Percentiles rank a stretch among this genome's conserved stretches.
Conservation (phyloP, 495 filamentous ascomycete genomes). For the Apodospora peruviana region DNA sequence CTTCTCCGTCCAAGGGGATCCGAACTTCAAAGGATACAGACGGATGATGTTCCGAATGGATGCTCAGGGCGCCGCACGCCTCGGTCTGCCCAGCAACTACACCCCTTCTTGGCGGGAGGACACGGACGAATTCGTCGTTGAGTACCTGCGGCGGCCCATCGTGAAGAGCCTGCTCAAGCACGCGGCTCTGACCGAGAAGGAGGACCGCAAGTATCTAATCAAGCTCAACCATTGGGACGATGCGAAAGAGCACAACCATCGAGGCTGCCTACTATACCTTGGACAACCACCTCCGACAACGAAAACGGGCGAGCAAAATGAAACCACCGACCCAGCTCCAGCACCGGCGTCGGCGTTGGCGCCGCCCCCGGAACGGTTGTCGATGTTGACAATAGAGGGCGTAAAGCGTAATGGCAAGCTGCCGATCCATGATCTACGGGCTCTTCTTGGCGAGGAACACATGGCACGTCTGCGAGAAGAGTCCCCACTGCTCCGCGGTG, state of each 20-base stretch:
- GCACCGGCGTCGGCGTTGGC: not conserved
- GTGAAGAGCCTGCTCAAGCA: slow-evolving; percentile 33
- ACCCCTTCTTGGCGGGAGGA: slow-evolving; percentile 55
- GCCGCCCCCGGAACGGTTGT: slow-evolving; percentile 12
- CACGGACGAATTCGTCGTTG: slow-evolving; percentile 58
- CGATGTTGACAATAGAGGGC: slow-evolving; percentile 25
- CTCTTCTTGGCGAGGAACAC: slow-evolving; percentile 34
- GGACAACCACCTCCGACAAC: slow-evolving; percentile 7
- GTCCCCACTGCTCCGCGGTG: slow-evolving; percentile 23
- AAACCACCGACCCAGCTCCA: not conserved
- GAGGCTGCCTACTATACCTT: slow-evolving; percentile 36
- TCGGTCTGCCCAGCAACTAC: slow-evolving; percentile 6
- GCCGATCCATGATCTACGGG: slow-evolving; percentile 36
- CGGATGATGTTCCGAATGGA: not conserved
- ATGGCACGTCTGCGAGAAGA: slow-evolving; percentile 22
- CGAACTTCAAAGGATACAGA: slow-evolving; percentile 2
- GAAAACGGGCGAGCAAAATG: not conserved
- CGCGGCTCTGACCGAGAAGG: slow-evolving; percentile 16
- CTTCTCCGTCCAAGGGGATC: not conserved
- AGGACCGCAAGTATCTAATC: slow-evolving; percentile 27
- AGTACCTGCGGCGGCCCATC: slow-evolving; percentile 44
- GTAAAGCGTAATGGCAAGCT: slow-evolving; percentile 16
- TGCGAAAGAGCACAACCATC: slow-evolving; percentile 19
- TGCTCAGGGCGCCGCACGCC: not conserved
- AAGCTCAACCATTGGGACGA: slow-evolving; percentile 30